Percentiles rank a stretch among this genome's conserved stretches.
phyloP scores from a whole-genome alignment of 768 basidiomycete genomes.

The Kwoniella pini region DNA sequence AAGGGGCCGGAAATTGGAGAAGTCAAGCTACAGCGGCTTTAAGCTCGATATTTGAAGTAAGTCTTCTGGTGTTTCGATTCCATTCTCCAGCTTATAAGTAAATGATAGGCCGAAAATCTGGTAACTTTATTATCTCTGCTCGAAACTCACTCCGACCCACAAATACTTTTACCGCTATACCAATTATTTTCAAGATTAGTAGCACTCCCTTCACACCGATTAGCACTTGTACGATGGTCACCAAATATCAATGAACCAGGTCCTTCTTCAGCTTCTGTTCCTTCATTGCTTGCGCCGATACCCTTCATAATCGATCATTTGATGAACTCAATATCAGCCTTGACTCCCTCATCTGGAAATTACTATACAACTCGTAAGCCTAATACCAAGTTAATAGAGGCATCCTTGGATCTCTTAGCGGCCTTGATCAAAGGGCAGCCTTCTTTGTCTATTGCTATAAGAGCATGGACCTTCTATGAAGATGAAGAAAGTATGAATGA shows the following conservation, averaged over 20 bases:
- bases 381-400: constrained; percentile 45
- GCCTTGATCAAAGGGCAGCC: constrained; percentile 43
- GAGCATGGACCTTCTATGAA: constrained; percentile 22
- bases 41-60: constrained; percentile 38
- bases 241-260: neutral
- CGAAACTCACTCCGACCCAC: constrained; percentile 25
- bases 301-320: constrained; percentile 37
- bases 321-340: constrained; percentile 12
- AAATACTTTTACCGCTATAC: constrained; percentile 46
- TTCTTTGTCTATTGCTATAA: constrained; percentile 20
- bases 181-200: constrained; percentile 48
- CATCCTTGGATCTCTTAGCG: constrained; percentile 48
- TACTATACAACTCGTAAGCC: constrained; percentile 8
- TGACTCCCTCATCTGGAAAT: neutral
- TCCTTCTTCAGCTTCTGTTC: neutral
- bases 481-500: constrained; percentile 1
- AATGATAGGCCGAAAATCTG: constrained; percentile 32
- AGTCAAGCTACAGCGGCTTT: constrained; percentile 23
- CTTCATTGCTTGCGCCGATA: neutral
- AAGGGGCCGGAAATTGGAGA: constrained; percentile 15
- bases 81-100: no score
- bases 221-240: constrained; percentile 23
- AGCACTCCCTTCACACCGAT: constrained; percentile 44
- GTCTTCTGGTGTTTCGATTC: neutral
- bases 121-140: constrained; percentile 38